Conservation (phyloP, 257 asterid genomes). For the Fraxinus americana region DNA sequence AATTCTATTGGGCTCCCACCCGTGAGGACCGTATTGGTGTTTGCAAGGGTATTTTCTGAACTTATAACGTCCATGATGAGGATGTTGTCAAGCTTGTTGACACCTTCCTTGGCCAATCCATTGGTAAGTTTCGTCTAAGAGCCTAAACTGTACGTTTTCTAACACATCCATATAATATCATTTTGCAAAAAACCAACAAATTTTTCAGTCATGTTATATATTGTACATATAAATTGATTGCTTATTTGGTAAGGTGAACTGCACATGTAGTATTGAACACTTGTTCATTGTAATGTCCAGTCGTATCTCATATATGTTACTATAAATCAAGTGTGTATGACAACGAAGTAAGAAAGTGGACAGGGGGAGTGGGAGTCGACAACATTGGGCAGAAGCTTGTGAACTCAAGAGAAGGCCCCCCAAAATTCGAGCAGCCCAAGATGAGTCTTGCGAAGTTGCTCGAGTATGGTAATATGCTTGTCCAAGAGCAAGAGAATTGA, state of each 20-base stretch:
- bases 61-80: conserved; percentile 49
- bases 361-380: conserved; percentile 51
- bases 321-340: conserved; percentile 81
- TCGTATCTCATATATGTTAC: conserved; percentile 87
- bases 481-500: conserved; percentile 76
- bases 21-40: conserved; percentile 82
- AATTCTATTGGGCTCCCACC: conserved; percentile 92
- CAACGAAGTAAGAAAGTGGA: conserved; percentile 73
- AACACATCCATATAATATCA: too few relatives aligned
- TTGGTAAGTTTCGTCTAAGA: conserved; percentile 40
- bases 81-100: conserved; percentile 64
- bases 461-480: conserved; percentile 76
- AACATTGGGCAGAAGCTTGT: conserved; percentile 57
- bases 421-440: too few relatives aligned
- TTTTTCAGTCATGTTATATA: too few relatives aligned
- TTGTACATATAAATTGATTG: too few relatives aligned
- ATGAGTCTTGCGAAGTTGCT: conserved; percentile 75
- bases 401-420: conserved; percentile 80
- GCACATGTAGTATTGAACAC: too few relatives aligned
- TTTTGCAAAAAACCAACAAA: too few relatives aligned
- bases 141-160: too few relatives aligned
- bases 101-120: conserved; percentile 85
- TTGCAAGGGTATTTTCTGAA: conserved; percentile 73
- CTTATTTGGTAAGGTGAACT: too few relatives aligned
- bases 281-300: conserved; percentile 25